Evolutionary conservation across 2,329 filamentous ascomycete species (phyloP).

Genomic region (Neonectria neomacrospora): DNA sequence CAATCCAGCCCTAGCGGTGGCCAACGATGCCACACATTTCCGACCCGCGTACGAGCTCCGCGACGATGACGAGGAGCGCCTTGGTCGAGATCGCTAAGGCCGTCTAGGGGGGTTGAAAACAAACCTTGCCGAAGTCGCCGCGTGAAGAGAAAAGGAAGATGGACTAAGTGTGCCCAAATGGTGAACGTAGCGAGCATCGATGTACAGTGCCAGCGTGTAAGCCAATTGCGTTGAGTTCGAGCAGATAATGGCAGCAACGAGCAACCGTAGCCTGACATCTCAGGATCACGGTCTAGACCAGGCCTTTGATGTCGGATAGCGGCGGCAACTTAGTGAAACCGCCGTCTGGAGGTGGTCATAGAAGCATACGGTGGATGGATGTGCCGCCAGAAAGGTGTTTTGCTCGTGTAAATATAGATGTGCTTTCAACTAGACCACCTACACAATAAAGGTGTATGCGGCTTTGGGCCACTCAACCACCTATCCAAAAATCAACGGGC

Average conservation of each 20-base stretch:
- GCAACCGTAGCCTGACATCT: not conserved
- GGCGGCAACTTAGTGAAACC: not conserved
- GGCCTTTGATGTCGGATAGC: not conserved
- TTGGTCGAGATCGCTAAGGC: slow-evolving; percentile 69
- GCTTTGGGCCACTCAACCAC: slow-evolving; percentile 1
- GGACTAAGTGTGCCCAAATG: not conserved
- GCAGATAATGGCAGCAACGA: not conserved
- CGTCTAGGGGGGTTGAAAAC: not conserved
- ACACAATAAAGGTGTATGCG: slow-evolving; percentile 25
- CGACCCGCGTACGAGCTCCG: slow-evolving; percentile 80
- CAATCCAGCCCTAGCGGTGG: slow-evolving; percentile 76
- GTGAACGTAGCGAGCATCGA: not conserved
- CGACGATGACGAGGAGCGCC: slow-evolving; percentile 80
- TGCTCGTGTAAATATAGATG: slow-evolving; percentile 25
- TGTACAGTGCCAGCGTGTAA: not conserved
- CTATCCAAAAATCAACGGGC: not conserved
- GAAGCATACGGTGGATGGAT: slow-evolving; percentile 12
- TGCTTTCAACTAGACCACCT: slow-evolving; percentile 25
- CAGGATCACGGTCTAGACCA: not conserved
- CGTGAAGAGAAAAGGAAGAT: not conserved
- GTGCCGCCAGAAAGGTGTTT: slow-evolving; percentile 19
- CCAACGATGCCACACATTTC: slow-evolving; percentile 58
- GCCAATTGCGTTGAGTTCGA: not conserved
- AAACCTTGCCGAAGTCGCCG: not conserved
- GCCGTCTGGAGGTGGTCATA: not conserved